Percentiles rank a stretch among this genome's conserved stretches.
phyloP scores from a whole-genome alignment of 768 basidiomycete genomes.

The Dendrothele bispora region DNA sequence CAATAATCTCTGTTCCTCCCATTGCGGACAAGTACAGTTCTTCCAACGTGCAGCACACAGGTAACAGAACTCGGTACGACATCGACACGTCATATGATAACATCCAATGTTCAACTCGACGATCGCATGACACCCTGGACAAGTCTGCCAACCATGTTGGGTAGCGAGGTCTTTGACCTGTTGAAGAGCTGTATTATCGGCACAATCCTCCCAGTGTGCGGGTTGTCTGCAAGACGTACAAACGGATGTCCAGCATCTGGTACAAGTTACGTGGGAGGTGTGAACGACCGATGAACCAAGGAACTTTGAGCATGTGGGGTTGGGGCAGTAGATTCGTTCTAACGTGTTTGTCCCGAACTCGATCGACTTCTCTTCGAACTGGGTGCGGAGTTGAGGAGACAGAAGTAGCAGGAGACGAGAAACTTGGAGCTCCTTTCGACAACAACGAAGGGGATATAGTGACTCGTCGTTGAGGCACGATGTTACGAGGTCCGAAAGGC shows the following conservation, averaged over 20 bases:
- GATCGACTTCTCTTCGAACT: conserved; percentile 38
- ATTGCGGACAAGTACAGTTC: conserved; percentile 58
- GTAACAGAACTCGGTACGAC: conserved; percentile 63
- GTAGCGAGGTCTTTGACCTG: conserved; percentile 46
- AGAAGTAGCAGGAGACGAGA: conserved; percentile 27
- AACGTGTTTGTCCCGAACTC: conserved; percentile 45
- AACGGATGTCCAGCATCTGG: conserved; percentile 34
- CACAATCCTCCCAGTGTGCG: conserved; percentile 43
- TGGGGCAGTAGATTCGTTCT: conserved; percentile 53
- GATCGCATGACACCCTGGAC: conserved; percentile 55
- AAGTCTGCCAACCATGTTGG: conserved; percentile 57
- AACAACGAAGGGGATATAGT: conserved; percentile 54
- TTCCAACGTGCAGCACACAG: conserved; percentile 64
- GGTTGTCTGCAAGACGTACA: conserved; percentile 52
- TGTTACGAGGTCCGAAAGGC: conserved; percentile 40
- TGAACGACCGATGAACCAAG: conserved; percentile 38
- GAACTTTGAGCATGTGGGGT: conserved; percentile 51
- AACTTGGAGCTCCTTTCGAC: conserved; percentile 35
- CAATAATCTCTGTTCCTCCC: conserved; percentile 54
- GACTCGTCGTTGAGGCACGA: conserved; percentile 48
- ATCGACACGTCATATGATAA: conserved; percentile 66
- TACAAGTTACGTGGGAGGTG: conserved; percentile 31
- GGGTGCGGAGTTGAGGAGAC: conserved; percentile 17
- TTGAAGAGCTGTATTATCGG: conserved; percentile 39
- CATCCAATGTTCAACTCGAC: conserved; percentile 60